Conservation (phyloP, 495 filamentous ascomycete genomes). For the Talaromyces trachyspermus region DNA sequence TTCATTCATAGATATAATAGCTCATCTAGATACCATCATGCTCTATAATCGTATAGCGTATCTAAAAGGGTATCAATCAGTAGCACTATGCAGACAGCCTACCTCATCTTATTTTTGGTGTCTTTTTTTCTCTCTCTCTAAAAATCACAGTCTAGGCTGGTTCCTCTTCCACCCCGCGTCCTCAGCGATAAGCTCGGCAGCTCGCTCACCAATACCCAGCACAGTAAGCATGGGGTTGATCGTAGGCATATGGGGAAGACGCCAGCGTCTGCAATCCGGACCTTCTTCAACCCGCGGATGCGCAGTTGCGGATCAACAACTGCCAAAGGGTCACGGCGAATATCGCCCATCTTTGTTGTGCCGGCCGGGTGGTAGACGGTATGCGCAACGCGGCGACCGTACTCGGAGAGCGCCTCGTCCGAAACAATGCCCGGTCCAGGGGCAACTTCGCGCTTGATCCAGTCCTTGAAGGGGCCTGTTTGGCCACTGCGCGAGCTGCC, state of each 20-base stretch:
- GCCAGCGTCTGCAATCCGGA: slow-evolving; percentile 61
- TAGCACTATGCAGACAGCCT: not conserved
- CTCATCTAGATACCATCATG: not conserved
- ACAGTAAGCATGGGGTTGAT: slow-evolving; percentile 66
- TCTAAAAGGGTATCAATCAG: slow-evolving; percentile 3
- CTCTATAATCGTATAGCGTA: too few species aligned
- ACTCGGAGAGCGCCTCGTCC: slow-evolving; percentile 67
- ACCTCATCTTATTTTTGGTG: too few species aligned
- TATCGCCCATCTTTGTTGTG: slow-evolving; percentile 80
- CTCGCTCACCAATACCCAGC: slow-evolving; percentile 55
- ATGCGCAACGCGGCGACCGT: slow-evolving; percentile 66
- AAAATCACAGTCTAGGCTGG: slow-evolving; percentile 40
- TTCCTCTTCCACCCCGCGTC: slow-evolving; percentile 52
- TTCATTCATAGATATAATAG: not conserved
- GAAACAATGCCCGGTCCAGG: slow-evolving; percentile 61
- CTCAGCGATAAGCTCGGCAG: slow-evolving; percentile 57
- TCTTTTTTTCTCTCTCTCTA: too few species aligned
- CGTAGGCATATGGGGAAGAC: slow-evolving; percentile 59
- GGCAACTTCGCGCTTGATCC: slow-evolving; percentile 74
- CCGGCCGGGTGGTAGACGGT: slow-evolving; percentile 84
- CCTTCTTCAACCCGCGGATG: slow-evolving; percentile 48
- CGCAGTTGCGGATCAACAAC: slow-evolving; percentile 55
- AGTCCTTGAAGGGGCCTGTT: slow-evolving; percentile 68
- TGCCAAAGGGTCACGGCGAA: slow-evolving; percentile 51
- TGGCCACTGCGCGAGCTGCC: slow-evolving; percentile 62